Conservation (phyloP, 352 stramenopile genomes). For the Phytophthora vignae region DNA sequence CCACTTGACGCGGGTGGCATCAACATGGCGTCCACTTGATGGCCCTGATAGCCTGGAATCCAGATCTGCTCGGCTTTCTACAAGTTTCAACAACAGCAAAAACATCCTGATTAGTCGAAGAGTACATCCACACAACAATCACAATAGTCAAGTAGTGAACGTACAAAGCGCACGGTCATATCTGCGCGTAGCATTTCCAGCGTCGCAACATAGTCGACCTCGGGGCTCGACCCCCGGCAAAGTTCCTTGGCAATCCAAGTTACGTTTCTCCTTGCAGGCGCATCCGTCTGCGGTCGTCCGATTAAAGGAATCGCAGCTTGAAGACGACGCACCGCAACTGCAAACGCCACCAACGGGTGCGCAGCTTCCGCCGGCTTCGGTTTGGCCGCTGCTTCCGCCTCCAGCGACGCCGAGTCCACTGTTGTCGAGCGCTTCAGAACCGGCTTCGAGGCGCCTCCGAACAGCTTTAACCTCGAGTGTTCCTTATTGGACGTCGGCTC, state of each 20-base stretch:
- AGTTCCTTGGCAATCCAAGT: conserved; percentile 69
- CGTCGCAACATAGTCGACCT: conserved; percentile 73
- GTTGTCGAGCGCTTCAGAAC: conserved; percentile 33
- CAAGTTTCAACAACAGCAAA: not conserved
- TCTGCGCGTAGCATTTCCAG: conserved; percentile 87
- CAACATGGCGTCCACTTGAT: conserved; percentile 86
- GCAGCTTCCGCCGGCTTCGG: conserved; percentile 11
- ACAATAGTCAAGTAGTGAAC: conserved; percentile 14
- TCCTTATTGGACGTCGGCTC: conserved; percentile 11
- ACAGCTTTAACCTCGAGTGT: conserved; percentile 24
- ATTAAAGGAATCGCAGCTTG: conserved; percentile 48
- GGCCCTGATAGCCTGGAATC: conserved; percentile 65
- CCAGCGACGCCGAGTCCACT: conserved; percentile 39
- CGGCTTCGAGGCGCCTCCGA: conserved; percentile 28
- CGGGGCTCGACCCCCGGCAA: conserved; percentile 42
- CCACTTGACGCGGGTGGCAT: conserved; percentile 58
- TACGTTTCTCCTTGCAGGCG: conserved; percentile 41
- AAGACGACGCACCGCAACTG: conserved; percentile 36
- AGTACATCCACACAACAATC: not conserved
- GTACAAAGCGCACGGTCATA: conserved; percentile 78
- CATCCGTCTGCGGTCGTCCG: conserved; percentile 48
- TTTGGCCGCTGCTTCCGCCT: conserved; percentile 31
- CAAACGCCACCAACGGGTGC: conserved; percentile 41
- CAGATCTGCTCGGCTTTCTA: conserved; percentile 86
- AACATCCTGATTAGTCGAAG: no score